phyloP scores from a whole-genome alignment of 306 rosid genomes.

The Canavalia ensiformis region DNA sequence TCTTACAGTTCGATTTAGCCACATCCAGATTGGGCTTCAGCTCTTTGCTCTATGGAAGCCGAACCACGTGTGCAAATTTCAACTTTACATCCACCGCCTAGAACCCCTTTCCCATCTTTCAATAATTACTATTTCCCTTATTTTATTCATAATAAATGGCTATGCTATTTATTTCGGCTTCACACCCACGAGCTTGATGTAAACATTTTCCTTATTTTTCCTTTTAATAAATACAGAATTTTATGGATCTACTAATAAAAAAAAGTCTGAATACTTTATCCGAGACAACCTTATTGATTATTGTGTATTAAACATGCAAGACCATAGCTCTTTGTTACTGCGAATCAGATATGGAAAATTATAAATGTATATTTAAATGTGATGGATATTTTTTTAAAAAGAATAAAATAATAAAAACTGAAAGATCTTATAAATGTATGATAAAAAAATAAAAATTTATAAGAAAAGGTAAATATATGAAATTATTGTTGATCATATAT shows the following conservation, averaged over 20 bases:
- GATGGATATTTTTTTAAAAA: too few species aligned
- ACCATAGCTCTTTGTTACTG: not conserved
- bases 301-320: not conserved
- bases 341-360: too few species aligned
- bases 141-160: not conserved
- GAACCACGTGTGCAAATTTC: constrained; percentile 52
- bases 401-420: too few species aligned
- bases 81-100: constrained; percentile 56
- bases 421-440: too few species aligned
- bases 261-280: not conserved
- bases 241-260: not conserved
- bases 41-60: constrained; percentile 52
- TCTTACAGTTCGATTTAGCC: constrained; percentile 59
- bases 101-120: not conserved
- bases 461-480: too few species aligned
- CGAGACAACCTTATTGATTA: not conserved
- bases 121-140: not conserved
- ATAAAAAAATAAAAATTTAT: too few species aligned
- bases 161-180: not conserved
- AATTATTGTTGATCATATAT: not conserved
- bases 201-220: not conserved
- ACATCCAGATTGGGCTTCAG: constrained; percentile 53
- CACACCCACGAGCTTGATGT: too few species aligned
- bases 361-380: too few species aligned
- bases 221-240: not conserved